Percentiles rank a stretch among this genome's conserved stretches.
Conservation (phyloP, 1,139 yeast genomes). For the Zhuliangozyma parablackwelliae region DNA sequence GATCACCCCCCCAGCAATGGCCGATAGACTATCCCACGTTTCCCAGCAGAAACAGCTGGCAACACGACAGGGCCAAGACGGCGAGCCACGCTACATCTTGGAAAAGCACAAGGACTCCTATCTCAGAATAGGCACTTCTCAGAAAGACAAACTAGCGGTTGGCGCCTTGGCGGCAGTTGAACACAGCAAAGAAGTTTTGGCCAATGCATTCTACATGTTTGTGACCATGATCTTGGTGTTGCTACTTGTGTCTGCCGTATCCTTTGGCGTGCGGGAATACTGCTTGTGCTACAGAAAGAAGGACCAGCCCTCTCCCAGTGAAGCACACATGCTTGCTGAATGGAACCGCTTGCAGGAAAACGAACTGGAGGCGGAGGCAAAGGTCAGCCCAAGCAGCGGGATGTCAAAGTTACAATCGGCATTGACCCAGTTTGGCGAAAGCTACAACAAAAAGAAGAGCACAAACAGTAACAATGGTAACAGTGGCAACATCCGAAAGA, state of each 20-base stretch:
- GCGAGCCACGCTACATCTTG: slow-evolving; percentile 8
- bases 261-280: slow-evolving; percentile 27
- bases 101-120: slow-evolving; percentile 9
- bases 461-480: too few relatives aligned
- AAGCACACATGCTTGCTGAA: slow-evolving; percentile 5
- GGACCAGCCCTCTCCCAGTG: slow-evolving; percentile 7
- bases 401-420: too few relatives aligned
- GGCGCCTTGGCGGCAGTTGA: slow-evolving; percentile 3
- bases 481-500: not conserved
- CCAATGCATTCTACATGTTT: slow-evolving; percentile 28
- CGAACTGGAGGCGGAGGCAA: too few relatives aligned
- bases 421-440: too few relatives aligned
- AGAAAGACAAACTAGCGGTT: not conserved
- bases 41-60: too few relatives aligned
- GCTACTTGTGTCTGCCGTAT: slow-evolving; percentile 18
- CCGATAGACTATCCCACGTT: too few relatives aligned
- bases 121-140: slow-evolving; percentile 6
- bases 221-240: slow-evolving; percentile 19
- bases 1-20: too few relatives aligned
- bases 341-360: slow-evolving; percentile 5
- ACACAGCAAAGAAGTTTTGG: slow-evolving; percentile 12
- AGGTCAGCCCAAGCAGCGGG: too few relatives aligned
- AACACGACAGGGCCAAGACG: not conserved
- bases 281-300: slow-evolving; percentile 9
- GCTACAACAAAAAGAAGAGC: too few relatives aligned